These are phyloP conservation scores for Cruciata laevipes DNA, from an alignment of 257 asterid genomes.

Conservation along the genomic window DNA sequence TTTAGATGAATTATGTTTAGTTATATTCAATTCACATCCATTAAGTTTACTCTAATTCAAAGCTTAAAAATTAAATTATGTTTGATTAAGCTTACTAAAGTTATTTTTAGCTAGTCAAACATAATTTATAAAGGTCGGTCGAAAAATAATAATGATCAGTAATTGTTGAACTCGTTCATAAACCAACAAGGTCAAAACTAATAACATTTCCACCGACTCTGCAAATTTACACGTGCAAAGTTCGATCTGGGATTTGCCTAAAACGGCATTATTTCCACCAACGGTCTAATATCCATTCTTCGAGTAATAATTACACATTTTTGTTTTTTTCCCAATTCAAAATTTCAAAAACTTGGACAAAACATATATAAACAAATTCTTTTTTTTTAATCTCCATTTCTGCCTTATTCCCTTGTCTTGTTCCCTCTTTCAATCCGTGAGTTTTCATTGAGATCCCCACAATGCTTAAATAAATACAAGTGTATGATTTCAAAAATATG, in stretches of 20 bases:
- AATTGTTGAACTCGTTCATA: too few relatives aligned
- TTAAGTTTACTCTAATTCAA: too few relatives aligned
- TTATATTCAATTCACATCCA: too few relatives aligned
- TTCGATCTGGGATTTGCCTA: slow-evolving; percentile 2
- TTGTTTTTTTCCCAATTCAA: slow-evolving; percentile 15
- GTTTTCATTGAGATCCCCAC: slow-evolving; percentile 11
- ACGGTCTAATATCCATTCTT: slow-evolving; percentile 24
- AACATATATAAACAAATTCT: neutral
- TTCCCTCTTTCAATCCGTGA: slow-evolving; percentile 24
- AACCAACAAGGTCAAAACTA: too few relatives aligned
- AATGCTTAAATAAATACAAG: neutral
- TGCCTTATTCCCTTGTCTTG: slow-evolving; percentile 23
- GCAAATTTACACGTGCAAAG: neutral
- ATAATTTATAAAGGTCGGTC: too few relatives aligned
- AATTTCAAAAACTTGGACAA: slow-evolving; percentile 16
- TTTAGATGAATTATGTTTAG: too few relatives aligned
- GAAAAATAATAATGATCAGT: too few relatives aligned
- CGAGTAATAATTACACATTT: neutral
- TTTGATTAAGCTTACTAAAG: too few relatives aligned
- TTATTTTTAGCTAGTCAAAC: too few relatives aligned
- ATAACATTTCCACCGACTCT: too few relatives aligned
- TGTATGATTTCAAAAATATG: too few relatives aligned
- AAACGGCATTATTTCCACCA: slow-evolving; percentile 19
- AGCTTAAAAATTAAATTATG: too few relatives aligned
- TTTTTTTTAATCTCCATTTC: slow-evolving; percentile 10